Conservation (phyloP, 148 eudicot genomes). For the Euryodendron excelsum region DNA sequence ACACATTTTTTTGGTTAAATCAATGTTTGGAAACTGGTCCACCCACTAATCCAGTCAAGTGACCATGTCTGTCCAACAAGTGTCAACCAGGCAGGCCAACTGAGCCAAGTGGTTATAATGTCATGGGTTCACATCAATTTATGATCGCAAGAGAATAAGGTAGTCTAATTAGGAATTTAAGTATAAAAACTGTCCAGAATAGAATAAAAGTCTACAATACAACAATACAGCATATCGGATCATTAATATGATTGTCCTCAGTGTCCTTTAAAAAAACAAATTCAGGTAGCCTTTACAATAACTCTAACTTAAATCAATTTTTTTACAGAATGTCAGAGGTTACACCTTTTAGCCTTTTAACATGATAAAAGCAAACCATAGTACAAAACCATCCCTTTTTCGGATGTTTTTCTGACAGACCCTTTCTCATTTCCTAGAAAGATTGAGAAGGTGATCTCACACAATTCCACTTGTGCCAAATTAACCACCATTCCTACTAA, state of each 20-base stretch:
- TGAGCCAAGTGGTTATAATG: neutral
- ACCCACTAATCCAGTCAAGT: neutral
- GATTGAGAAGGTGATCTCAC: neutral
- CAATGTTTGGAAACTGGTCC: neutral
- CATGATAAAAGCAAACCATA: neutral
- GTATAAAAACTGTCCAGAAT: neutral
- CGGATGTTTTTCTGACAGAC: neutral
- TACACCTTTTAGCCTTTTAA: neutral
- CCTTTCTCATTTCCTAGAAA: neutral
- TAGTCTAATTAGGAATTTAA: neutral
- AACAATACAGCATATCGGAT: neutral
- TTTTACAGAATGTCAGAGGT: neutral
- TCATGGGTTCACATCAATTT: neutral
- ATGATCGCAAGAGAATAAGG: neutral
- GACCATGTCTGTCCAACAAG: neutral
- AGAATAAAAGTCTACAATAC: too few species aligned
- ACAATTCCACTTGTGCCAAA: neutral
- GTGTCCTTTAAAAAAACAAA: neutral
- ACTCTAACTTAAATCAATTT: neutral
- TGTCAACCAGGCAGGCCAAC: neutral
- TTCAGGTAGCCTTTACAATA: neutral
- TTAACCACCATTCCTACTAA: neutral
- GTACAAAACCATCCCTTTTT: neutral
- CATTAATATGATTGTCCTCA: neutral
- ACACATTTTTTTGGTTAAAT: neutral